Evolutionary conservation across 2,329 filamentous ascomycete genomes (phyloP).

Genomic region (Aspergillus neotritici): DNA sequence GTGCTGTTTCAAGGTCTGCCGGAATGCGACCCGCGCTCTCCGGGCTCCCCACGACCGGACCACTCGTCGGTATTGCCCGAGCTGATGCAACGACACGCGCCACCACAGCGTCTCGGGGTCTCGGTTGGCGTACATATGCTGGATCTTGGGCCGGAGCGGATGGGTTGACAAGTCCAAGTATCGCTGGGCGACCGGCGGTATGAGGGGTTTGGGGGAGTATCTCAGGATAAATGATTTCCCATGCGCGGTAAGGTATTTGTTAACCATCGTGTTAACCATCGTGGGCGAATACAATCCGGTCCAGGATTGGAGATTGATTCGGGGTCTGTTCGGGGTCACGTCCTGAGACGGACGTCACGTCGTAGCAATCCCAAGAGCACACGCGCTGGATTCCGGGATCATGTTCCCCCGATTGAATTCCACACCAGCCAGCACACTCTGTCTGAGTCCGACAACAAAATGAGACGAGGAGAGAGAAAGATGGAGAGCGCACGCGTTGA

Average conservation of each 20-base stretch:
- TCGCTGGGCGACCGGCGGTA: conserved; percentile 26
- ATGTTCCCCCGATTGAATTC: no score
- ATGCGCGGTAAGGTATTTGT: conserved; percentile 16
- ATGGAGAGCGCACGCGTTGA: not conserved
- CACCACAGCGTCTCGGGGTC: conserved; percentile 45
- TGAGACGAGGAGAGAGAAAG: no score
- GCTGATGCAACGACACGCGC: conserved; percentile 33
- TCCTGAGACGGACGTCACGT: no score
- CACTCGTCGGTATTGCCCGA: conserved; percentile 34
- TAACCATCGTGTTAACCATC: not conserved
- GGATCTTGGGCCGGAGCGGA: conserved; percentile 34
- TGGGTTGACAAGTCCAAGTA: conserved; percentile 26
- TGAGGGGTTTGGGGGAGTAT: conserved; percentile 19
- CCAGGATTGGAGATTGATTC: not conserved
- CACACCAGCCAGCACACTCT: no score
- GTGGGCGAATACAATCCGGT: not conserved
- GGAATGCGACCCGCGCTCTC: conserved; percentile 43
- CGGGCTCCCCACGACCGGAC: conserved; percentile 45
- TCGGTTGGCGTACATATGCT: conserved; percentile 33
- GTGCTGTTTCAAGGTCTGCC: conserved; percentile 39
- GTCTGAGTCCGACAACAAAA: no score
- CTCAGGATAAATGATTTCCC: conserved; percentile 19
- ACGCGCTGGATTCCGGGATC: no score
- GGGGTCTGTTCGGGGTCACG: no score
- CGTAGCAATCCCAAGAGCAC: no score